A percentile compares a stretch with the other conserved stretches of the same genome.
These are phyloP conservation scores for Xylaria intraflava DNA, from an alignment of 495 filamentous ascomycete genomes.

Conservation along the genomic window DNA sequence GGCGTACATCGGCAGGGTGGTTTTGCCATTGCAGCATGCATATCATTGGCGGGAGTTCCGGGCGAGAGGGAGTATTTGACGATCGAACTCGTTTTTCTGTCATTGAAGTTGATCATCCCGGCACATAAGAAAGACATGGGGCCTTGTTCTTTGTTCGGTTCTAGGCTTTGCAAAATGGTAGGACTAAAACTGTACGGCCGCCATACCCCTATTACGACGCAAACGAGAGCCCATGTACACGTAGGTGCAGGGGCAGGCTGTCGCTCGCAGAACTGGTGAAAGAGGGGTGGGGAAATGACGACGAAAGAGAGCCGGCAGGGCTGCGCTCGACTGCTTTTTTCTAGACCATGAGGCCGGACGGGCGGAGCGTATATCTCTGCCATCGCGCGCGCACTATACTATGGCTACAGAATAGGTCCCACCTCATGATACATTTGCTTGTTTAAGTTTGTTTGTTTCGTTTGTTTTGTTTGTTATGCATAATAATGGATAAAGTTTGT, in stretches of 20 bases:
- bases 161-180: background rate
- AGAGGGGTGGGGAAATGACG: background rate
- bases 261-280: background rate
- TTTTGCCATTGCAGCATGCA: slow-evolving; percentile 17
- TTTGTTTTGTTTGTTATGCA: slow-evolving; percentile 4
- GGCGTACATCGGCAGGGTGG: slow-evolving; percentile 22
- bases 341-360: slow-evolving; percentile 2
- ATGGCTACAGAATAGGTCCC: slow-evolving; percentile 3
- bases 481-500: slow-evolving; percentile 10
- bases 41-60: slow-evolving; percentile 28
- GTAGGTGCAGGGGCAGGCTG: background rate
- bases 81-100: slow-evolving; percentile 10
- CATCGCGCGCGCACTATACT: slow-evolving; percentile 2
- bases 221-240: background rate
- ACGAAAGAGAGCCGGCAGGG: background rate
- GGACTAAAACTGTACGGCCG: background rate
- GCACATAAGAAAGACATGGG: background rate
- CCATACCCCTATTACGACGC: background rate
- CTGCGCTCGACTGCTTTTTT: slow-evolving; percentile 3
- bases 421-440: background rate
- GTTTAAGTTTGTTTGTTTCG: too few species aligned
- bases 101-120: slow-evolving; percentile 9
- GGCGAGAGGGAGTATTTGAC: slow-evolving; percentile 15
- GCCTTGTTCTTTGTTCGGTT: background rate
- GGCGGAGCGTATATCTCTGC: background rate